A percentile compares a stretch with the other conserved stretches of the same genome.
phyloP scores from a whole-genome alignment of 306 rosid genomes.

The Citrullus mucosospermus region DNA sequence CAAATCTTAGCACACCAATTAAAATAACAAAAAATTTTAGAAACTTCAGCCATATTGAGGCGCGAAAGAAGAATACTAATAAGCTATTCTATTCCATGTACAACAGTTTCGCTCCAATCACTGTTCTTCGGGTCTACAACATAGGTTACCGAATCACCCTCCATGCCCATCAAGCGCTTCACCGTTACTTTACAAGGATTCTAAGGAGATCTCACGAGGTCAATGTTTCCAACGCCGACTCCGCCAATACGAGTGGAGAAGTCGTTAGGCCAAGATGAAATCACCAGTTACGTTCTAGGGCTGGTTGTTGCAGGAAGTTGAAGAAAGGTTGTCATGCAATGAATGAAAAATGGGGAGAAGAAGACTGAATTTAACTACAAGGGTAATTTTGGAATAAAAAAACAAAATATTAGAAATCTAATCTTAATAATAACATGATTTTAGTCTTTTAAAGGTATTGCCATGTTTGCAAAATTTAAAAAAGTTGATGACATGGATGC shows the following conservation, averaged over 20 bases:
- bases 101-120: conserved; percentile 30
- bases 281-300: conserved; percentile 1
- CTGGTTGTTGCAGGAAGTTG: no score
- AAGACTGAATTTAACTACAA: no score
- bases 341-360: no score
- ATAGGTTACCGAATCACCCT: conserved; percentile 53
- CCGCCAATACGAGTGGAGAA: conserved; percentile 38
- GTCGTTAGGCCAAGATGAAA: conserved; percentile 26
- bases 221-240: conserved; percentile 42
- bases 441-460: no score
- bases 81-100: conserved; percentile 26
- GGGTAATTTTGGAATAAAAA: no score
- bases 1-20: not conserved
- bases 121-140: conserved; percentile 32
- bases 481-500: no score
- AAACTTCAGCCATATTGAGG: not conserved
- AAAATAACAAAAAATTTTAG: not conserved
- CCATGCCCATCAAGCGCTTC: conserved; percentile 66
- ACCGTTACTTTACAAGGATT: conserved; percentile 22
- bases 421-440: no score
- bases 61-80: not conserved
- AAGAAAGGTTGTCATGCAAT: no score
- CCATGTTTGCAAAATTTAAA: no score
- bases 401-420: no score
- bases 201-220: conserved; percentile 35